phyloP scores from a whole-genome alignment of 169 alveolate genomes.

The Neospora caninum region DNA sequence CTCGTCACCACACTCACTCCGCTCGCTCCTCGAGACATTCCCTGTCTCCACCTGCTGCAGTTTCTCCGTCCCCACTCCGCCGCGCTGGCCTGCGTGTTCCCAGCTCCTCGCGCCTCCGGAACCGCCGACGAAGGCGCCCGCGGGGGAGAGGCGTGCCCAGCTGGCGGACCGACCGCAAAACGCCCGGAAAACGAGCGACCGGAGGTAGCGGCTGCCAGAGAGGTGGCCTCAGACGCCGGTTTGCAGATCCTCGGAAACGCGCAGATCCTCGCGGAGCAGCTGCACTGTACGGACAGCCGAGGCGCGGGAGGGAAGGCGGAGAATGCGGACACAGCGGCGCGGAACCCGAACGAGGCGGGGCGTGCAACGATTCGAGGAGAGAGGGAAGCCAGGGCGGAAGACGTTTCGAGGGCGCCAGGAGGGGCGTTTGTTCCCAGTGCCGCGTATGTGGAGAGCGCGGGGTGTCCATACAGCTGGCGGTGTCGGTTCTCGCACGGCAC shows the following conservation, averaged over 20 bases:
- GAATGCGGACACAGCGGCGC: not conserved
- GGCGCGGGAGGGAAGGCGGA: not conserved
- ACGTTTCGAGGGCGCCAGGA: not conserved
- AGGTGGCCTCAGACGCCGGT: not conserved
- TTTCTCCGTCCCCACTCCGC: not conserved
- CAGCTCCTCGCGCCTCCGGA: too few species aligned
- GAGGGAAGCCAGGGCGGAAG: not conserved
- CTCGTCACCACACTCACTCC: not conserved
- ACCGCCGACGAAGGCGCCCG: too few species aligned
- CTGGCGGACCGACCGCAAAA: not conserved
- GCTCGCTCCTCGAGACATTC: not conserved
- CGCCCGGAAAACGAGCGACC: not conserved
- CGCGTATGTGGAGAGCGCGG: not conserved
- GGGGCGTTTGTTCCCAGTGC: not conserved
- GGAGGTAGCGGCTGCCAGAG: not conserved
- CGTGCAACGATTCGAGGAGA: too few species aligned
- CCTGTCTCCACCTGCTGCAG: not conserved
- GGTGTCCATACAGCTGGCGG: not conserved
- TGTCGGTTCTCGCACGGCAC: not conserved
- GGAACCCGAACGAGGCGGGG: not conserved
- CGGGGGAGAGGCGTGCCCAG: not conserved
- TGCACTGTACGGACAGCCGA: not conserved
- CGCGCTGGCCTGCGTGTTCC: too few species aligned
- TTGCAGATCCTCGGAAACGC: not conserved
- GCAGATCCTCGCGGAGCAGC: not conserved